Conservation (phyloP, 140 eudicot species). For the Ambrosia hybrid region DNA sequence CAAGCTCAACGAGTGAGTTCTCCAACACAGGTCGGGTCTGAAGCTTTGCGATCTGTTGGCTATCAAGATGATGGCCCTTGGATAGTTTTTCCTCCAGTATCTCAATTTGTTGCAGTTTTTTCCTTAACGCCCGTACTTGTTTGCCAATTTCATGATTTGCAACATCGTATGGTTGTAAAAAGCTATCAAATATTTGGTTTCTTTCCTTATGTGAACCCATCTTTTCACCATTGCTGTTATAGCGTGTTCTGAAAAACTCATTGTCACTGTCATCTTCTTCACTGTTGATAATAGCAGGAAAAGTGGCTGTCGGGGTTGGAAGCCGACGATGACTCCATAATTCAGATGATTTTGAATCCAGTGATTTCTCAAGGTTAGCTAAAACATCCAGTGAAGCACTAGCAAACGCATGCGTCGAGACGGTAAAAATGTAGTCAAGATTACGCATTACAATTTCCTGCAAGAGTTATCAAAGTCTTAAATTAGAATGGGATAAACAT, state of each 20-base stretch:
- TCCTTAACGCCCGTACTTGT: conserved; percentile 70
- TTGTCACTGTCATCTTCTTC: conserved; percentile 85
- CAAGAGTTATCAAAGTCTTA: conserved; percentile 13
- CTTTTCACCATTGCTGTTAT: conserved; percentile 42
- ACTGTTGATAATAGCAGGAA: conserved; percentile 85
- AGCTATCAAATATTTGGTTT: conserved; percentile 56
- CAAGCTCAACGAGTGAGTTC: conserved; percentile 79
- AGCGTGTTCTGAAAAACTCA: conserved; percentile 63
- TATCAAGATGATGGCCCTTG: conserved; percentile 82
- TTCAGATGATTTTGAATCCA: conserved; percentile 80
- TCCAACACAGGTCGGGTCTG: conserved; percentile 58
- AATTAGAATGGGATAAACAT: not conserved
- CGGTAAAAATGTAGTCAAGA: conserved; percentile 80
- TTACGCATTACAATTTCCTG: conserved; percentile 97
- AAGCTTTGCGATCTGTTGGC: conserved; percentile 85
- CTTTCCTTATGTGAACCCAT: conserved; percentile 38
- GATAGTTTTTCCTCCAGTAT: conserved; percentile 80
- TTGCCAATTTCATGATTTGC: conserved; percentile 50
- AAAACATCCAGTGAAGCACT: conserved; percentile 72
- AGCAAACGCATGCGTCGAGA: conserved; percentile 65
- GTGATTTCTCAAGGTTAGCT: conserved; percentile 63
- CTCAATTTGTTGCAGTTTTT: conserved; percentile 94
- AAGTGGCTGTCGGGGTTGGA: conserved; percentile 94
- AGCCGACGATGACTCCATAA: conserved; percentile 89
- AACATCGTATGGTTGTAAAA: conserved; percentile 59